Conservation (phyloP, 768 basidiomycete genomes). For the Calocybe cyanea region DNA sequence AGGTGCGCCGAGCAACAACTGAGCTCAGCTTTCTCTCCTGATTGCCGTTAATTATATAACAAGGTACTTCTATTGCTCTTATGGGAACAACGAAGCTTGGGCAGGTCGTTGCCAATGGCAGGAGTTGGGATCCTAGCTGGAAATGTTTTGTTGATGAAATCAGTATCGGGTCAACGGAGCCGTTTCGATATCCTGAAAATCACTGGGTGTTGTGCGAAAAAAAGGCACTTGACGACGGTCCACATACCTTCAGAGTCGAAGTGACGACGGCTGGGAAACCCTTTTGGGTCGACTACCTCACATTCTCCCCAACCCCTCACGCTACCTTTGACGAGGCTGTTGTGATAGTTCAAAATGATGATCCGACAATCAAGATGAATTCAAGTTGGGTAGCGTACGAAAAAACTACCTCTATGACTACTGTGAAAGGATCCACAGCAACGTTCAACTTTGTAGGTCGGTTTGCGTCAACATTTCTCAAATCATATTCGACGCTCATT, state of each 20-base stretch:
- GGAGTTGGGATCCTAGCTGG: constrained; percentile 7
- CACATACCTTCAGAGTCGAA: constrained; percentile 5
- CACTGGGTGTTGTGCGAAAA: constrained; percentile 7
- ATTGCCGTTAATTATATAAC: not conserved
- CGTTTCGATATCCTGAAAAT: not conserved
- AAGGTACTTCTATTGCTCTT: constrained; percentile 13
- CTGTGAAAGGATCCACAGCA: not conserved
- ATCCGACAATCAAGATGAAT: not conserved
- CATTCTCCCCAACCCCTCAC: not conserved
- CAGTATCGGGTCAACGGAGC: constrained; percentile 1
- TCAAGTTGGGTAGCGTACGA: constrained; percentile 3
- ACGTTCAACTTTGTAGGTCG: constrained; percentile 3
- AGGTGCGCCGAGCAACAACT: constrained; percentile 16
- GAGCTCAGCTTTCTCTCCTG: not conserved
- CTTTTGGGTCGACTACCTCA: constrained; percentile 4
- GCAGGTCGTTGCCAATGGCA: not conserved
- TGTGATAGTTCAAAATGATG: not conserved
- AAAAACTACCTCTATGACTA: not conserved
- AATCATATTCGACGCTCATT: not conserved
- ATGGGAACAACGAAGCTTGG: constrained; percentile 17
- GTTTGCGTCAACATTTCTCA: not conserved
- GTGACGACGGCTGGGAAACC: constrained; percentile 1
- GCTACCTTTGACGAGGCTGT: not conserved
- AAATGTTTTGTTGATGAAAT: constrained; percentile 22
- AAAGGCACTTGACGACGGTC: not conserved